Conservation (phyloP, 306 rosid species). For the Betula pendula region DNA sequence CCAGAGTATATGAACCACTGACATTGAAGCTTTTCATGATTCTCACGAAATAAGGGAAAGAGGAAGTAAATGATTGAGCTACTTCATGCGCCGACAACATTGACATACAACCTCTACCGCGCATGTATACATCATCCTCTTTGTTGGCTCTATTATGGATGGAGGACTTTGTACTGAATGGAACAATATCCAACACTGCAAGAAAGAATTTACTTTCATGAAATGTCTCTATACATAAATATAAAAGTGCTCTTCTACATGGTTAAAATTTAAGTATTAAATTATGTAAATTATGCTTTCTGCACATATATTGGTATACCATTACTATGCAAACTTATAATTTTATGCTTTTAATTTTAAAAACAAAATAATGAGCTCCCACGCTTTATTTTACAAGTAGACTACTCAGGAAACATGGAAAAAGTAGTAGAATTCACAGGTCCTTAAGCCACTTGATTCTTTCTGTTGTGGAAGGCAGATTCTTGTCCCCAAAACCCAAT, state of each 20-base stretch:
- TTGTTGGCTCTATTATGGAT: constrained; percentile 46
- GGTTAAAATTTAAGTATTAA: constrained; percentile 11
- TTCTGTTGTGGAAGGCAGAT: background rate
- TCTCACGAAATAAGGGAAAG: constrained; percentile 75
- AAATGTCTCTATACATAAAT: background rate
- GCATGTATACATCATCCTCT: constrained; percentile 42
- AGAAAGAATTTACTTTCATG: constrained; percentile 14
- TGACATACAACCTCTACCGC: constrained; percentile 46
- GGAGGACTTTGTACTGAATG: constrained; percentile 44
- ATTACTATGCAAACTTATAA: constrained; percentile 3
- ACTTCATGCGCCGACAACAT: constrained; percentile 57
- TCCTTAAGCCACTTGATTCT: background rate
- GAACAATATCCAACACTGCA: constrained; percentile 41
- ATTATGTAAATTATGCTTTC: constrained; percentile 6
- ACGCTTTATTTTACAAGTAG: constrained; percentile 3
- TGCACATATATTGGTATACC: constrained; percentile 1
- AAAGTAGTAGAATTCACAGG: background rate
- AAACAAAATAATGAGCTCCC: background rate
- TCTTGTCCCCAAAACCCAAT: constrained; percentile 23
- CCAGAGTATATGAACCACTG: constrained; percentile 88
- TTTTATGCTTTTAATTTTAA: constrained; percentile 2
- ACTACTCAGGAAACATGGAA: background rate
- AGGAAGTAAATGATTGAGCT: constrained; percentile 70
- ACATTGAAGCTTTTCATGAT: constrained; percentile 90
- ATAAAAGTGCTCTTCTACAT: constrained; percentile 15